Conservation (phyloP, 495 filamentous ascomycete genomes). For the Hypoxylon trugodes region DNA sequence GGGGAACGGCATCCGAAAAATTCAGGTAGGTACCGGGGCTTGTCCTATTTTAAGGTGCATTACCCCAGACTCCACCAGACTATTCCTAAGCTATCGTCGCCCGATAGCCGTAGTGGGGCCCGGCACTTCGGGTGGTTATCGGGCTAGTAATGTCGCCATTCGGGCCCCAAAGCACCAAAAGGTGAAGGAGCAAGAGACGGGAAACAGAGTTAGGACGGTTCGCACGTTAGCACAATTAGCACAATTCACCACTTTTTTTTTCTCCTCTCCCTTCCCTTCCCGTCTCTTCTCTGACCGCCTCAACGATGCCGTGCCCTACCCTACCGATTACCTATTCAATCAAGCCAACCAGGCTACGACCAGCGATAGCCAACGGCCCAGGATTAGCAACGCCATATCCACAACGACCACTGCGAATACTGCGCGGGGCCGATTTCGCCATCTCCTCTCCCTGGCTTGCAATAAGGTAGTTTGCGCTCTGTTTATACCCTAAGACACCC, state of each 20-base stretch:
- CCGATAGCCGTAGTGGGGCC: constrained; percentile 36
- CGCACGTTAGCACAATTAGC: too few species aligned
- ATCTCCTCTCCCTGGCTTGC: constrained; percentile 25
- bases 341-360: not conserved
- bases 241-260: constrained; percentile 28
- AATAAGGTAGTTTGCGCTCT: constrained; percentile 3
- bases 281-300: constrained; percentile 35
- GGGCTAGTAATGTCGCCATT: constrained; percentile 38
- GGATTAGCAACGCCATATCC: not conserved
- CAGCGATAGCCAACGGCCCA: constrained; percentile 7
- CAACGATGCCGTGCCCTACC: not conserved
- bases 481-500: not conserved
- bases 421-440: constrained; percentile 36
- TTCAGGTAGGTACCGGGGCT: constrained; percentile 21
- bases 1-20: constrained; percentile 6
- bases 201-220: too few species aligned
- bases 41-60: constrained; percentile 28
- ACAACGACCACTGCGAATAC: constrained; percentile 11
- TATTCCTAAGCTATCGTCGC: constrained; percentile 15
- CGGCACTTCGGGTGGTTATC: constrained; percentile 35
- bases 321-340: not conserved
- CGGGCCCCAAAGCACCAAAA: constrained; percentile 33
- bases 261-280: too few species aligned
- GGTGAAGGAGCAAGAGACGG: constrained; percentile 9
- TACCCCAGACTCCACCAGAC: constrained; percentile 37